A percentile compares a stretch with the other conserved stretches of the same genome.
These are phyloP conservation scores for Aspergillus intermedius DNA, from an alignment of 2,329 filamentous ascomycete genomes.

Conservation along the genomic window DNA sequence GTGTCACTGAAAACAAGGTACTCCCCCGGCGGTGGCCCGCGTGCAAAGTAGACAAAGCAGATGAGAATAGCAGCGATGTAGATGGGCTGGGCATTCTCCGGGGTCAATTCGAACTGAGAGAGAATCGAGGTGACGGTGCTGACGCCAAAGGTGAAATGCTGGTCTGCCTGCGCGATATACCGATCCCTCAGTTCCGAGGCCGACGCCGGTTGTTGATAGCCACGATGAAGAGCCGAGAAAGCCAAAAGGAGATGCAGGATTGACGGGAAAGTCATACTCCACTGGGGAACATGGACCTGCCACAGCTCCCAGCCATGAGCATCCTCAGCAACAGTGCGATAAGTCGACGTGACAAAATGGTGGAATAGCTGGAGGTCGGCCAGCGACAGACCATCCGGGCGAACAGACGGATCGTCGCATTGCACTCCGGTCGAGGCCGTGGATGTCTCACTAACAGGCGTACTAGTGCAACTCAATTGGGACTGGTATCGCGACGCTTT, in stretches of 20 bases:
- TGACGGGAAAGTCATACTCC: slow-evolving; percentile 24
- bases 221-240: slow-evolving; percentile 24
- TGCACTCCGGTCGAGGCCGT: neutral
- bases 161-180: slow-evolving; percentile 23
- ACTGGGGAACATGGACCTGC: slow-evolving; percentile 24
- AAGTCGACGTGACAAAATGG: slow-evolving; percentile 21
- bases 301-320: slow-evolving; percentile 20
- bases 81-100: slow-evolving; percentile 24
- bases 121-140: slow-evolving; percentile 25
- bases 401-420: slow-evolving; percentile 2
- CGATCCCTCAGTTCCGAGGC: slow-evolving; percentile 2
- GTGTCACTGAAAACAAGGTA: slow-evolving; percentile 27
- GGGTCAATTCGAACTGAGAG: slow-evolving; percentile 12
- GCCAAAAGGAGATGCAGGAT: slow-evolving; percentile 28
- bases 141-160: slow-evolving; percentile 30
- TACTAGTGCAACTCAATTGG: neutral
- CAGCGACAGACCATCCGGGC: slow-evolving; percentile 8
- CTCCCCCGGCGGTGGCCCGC: slow-evolving; percentile 23
- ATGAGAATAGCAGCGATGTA: slow-evolving; percentile 27
- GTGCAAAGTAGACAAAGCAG: slow-evolving; percentile 29
- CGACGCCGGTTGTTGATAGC: slow-evolving; percentile 12
- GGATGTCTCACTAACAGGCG: neutral
- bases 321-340: slow-evolving; percentile 17
- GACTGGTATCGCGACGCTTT: neutral
- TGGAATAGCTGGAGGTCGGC: slow-evolving; percentile 27